Conservation (phyloP, 106 monocot genomes). For the Apostasia shenzhenica region DNA sequence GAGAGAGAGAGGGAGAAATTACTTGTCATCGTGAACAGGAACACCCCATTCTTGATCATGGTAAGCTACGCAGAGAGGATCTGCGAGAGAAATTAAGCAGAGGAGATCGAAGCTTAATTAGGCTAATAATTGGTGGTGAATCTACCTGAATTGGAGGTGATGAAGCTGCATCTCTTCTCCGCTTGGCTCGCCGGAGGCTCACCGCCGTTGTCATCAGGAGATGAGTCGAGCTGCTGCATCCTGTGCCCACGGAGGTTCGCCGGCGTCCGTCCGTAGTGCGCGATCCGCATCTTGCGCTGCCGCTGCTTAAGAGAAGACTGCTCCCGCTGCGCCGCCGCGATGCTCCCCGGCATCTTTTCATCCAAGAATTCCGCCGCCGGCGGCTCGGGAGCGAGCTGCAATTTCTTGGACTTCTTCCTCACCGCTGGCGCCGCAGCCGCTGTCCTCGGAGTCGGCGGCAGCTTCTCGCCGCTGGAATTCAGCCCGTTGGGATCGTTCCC, state of each 20-base stretch:
- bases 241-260: constrained; percentile 31
- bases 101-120: neutral
- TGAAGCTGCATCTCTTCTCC: constrained; percentile 74
- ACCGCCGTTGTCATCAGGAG: neutral
- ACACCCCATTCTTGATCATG: constrained; percentile 60
- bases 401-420: constrained; percentile 49
- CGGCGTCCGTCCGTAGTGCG: constrained; percentile 66
- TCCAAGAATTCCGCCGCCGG: constrained; percentile 6
- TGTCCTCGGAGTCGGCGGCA: constrained; percentile 16
- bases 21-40: constrained; percentile 62
- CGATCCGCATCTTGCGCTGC: constrained; percentile 70
- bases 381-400: neutral
- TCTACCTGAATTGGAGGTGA: constrained; percentile 71
- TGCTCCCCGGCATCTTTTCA: constrained; percentile 50
- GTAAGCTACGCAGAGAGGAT: constrained; percentile 39
- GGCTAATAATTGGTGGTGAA: neutral
- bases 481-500: constrained; percentile 21
- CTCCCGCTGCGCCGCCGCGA: constrained; percentile 78
- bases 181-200: constrained; percentile 10
- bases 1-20: constrained; percentile 15
- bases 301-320: constrained; percentile 42
- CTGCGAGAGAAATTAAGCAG: constrained; percentile 5
- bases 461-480: constrained; percentile 28
- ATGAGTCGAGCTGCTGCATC: neutral
- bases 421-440: constrained; percentile 2